A percentile compares a stretch with the other conserved stretches of the same genome.
Evolutionary conservation across 805 yeast species (phyloP).

Genomic region (Saturnispora quitensis): DNA sequence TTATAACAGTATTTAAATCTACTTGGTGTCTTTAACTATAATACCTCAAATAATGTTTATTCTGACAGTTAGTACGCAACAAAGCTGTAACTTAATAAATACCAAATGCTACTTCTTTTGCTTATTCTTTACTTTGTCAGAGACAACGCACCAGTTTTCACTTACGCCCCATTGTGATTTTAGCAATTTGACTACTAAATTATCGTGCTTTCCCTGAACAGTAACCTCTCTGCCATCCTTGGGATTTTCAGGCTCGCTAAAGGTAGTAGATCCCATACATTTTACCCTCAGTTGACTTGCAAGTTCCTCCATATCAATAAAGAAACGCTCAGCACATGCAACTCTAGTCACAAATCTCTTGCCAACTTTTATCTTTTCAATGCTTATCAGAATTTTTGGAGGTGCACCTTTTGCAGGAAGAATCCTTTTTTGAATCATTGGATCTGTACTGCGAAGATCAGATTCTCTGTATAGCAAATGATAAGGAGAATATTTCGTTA

Average conservation of each 20-base stretch:
- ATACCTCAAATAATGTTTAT: no score
- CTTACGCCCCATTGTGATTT: conserved; percentile 53
- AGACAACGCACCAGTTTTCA: conserved; percentile 51
- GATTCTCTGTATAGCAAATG: conserved; percentile 8
- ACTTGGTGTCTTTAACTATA: no score
- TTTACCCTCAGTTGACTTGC: conserved; percentile 62
- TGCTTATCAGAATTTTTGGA: conserved; percentile 54
- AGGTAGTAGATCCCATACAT: conserved; percentile 85
- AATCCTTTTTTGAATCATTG: conserved; percentile 14
- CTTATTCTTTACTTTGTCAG: background rate
- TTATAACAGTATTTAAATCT: no score
- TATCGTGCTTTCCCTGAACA: conserved; percentile 87
- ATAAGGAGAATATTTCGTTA: conserved; percentile 9
- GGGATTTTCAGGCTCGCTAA: conserved; percentile 44
- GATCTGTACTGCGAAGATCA: conserved; percentile 16
- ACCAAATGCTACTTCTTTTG: background rate
- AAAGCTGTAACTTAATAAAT: background rate
- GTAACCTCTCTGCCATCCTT: conserved; percentile 58
- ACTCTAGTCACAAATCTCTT: conserved; percentile 72
- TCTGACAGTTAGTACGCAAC: background rate
- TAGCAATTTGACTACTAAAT: conserved; percentile 48
- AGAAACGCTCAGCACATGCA: conserved; percentile 57
- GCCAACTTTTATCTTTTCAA: conserved; percentile 72
- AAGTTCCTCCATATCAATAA: conserved; percentile 53
- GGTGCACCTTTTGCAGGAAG: conserved; percentile 52